These are phyloP conservation scores for Trichopus zeylanicus DNA, from an alignment of 116 monocot species.

Conservation along the genomic window DNA sequence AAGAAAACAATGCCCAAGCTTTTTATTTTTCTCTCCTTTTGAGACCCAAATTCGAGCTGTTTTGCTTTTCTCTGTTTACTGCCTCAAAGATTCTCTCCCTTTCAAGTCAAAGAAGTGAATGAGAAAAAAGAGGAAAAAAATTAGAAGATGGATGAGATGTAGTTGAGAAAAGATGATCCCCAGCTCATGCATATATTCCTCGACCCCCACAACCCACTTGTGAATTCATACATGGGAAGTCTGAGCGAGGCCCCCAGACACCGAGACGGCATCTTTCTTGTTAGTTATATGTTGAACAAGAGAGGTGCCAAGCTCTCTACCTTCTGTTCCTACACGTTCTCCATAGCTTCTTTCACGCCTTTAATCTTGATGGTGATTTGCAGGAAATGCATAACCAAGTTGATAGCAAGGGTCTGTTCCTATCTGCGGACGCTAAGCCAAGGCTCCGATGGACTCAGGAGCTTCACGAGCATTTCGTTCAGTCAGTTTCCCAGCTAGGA, in stretches of 20 bases:
- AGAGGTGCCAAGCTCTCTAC: too few species aligned
- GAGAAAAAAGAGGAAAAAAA: constrained; percentile 17
- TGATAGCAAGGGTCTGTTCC: constrained; percentile 1
- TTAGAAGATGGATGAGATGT: constrained; percentile 22
- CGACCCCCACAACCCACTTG: background rate
- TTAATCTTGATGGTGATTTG: constrained; percentile 10
- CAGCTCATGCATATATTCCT: constrained; percentile 56
- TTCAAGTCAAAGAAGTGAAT: constrained; percentile 62
- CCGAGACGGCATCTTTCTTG: background rate
- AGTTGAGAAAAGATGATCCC: constrained; percentile 22
- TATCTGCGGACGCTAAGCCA: constrained; percentile 36
- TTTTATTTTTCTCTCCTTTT: constrained; percentile 69
- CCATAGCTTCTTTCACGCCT: background rate
- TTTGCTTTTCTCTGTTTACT: constrained; percentile 49
- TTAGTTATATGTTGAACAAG: background rate
- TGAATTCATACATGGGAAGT: constrained; percentile 10
- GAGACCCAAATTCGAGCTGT: constrained; percentile 47
- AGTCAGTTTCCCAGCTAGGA: constrained; percentile 48
- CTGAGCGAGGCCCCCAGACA: constrained; percentile 5
- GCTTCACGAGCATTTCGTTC: constrained; percentile 56
- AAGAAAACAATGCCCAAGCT: constrained; percentile 30
- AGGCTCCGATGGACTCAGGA: constrained; percentile 60
- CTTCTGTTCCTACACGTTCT: background rate
- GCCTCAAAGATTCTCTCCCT: constrained; percentile 75
- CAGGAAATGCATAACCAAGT: constrained; percentile 30